Evolutionary conservation across 2,329 filamentous ascomycete species (phyloP), one percentile per base, ranked within the genome.

Genomic region (Fusarium drepaniforme): DNA sequence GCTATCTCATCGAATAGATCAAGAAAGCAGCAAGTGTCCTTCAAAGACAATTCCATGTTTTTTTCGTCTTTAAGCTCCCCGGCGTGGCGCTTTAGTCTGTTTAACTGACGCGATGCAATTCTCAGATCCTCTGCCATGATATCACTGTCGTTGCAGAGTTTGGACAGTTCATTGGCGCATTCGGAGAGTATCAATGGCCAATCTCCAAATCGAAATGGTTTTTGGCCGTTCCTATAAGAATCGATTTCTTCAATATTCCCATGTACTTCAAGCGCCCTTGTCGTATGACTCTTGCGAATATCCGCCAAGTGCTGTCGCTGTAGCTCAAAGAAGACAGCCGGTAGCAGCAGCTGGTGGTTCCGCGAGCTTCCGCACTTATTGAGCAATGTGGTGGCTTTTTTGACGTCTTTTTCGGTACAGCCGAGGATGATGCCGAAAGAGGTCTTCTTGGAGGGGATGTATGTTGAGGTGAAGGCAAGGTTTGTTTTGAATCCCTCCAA

Each of bases 11-110:
- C 1, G 40, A 42, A 21, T 13, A 42, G 40, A 42, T 42, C n/a
- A 21, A 42, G 9, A 21, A 42, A 42, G 40, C n/a, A 42, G 11
- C 5, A 11, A 21, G 40, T 42, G 11, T 42, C 13, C 1, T 21
- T 5, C n/a, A 1, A 13, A 12, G 38, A 1, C 0, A 2, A 3
- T 42, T 12, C 1, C 18, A 5, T n/a, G 1, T 23, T 4, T 23
- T 23, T 30, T 9, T 30, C 28, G 9, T 30, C 28, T 30, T 8
- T 38, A 12, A 42, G 40, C 9, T 12, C 11, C 40, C 7, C 3
- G 5, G 40, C 40, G n/a, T 42, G 40, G 18, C 40, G 40, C 40
- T 42, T 21, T 3, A 42, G 40, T 42, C 2, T 42, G n/a, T 11
- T 7, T 1, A 42, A 7, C 40, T 42, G 40, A 21, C 40, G 40